Base-by-base conservation (phyloP, 345 rosid genomes). In the Raphanus sativus region DNA sequence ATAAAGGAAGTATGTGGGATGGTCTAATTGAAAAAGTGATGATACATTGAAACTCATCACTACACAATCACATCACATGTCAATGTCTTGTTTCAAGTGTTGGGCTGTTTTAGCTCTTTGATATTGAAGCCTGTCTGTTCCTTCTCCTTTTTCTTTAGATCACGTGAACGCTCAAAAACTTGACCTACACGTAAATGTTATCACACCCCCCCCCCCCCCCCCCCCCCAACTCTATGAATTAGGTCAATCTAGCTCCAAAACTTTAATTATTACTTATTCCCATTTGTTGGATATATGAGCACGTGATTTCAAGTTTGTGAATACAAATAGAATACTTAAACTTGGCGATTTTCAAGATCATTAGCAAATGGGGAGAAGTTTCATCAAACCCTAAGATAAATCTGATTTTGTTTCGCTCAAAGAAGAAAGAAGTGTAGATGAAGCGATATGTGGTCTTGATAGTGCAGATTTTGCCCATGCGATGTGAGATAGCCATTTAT, bases 381-480 rank as follows among this genome's bases (percentile, higher is more conserved):
- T 67, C 82, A 74, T 64, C 75, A 74, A 74, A 42, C 82, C 67
- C 82, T 69, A 79, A 29, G 75, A 59, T 75, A 63, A 74, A 80
- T 74, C 82, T 74, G 56, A 74, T 62, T 78, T 78, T 69, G 78
- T 80, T 74, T 80, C 71, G 75, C 75, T 67, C 82, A 69, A 69
- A 80, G 79, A 74, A 80, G 82, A 73, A 78, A 73, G 81, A 78
- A 78, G 74, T 78, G 73, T 38, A 59, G 1, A 48, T 50, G 58
- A 78, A 73, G 81, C 76, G 52, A 78, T 73, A 60, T 9, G 36
- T 50, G 55, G 21, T 78, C 70, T 73, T 67, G 77, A 72, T 60
- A 66, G 34, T 66, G 81, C 33, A 34, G 64, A 67, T 16, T 67
- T 29, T 15, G 1, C 25, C 77, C 81, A 73, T 73, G 81, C 67